Evolutionary conservation across 2,329 filamentous ascomycete species (phyloP).

Genomic region (Colletotrichum sojae): DNA sequence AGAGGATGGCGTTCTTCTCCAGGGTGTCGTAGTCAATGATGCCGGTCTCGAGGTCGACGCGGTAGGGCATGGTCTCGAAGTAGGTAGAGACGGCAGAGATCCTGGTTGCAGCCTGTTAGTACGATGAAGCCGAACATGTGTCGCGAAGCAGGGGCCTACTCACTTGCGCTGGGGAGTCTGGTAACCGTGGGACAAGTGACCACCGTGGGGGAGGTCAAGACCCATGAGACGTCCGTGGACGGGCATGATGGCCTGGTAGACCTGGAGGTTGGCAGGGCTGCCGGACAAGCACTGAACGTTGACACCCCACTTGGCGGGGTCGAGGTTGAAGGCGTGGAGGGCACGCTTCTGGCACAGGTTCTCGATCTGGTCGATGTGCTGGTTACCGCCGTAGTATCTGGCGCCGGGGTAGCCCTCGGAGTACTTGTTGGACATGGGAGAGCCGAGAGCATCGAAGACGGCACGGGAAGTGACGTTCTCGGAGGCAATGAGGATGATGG

Average conservation of each 20-base stretch:
- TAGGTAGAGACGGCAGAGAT: slow-evolving; percentile 99
- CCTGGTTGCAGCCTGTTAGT: slow-evolving; percentile 53
- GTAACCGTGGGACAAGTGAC: slow-evolving; percentile 96
- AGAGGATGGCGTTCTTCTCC: slow-evolving; percentile 90
- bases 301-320: slow-evolving; percentile 94
- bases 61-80: slow-evolving; percentile 99
- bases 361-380: slow-evolving; percentile 98
- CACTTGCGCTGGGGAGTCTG: slow-evolving; percentile 94
- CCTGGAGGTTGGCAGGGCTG: slow-evolving; percentile 96
- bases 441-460: slow-evolving; percentile 97
- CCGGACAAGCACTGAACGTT: slow-evolving; percentile 97
- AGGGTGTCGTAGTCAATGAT: slow-evolving; percentile 97
- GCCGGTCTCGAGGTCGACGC: slow-evolving; percentile 88
- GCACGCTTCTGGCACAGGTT: slow-evolving; percentile 94
- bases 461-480: slow-evolving; percentile 99
- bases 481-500: slow-evolving; percentile 97
- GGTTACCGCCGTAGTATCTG: slow-evolving; percentile 98
- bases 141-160: slow-evolving; percentile 48
- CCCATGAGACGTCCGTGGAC: slow-evolving; percentile 98
- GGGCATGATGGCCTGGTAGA: slow-evolving; percentile 97
- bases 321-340: slow-evolving; percentile 89
- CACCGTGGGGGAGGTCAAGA: slow-evolving; percentile 92
- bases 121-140: too few relatives aligned
- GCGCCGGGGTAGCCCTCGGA: slow-evolving; percentile 98
- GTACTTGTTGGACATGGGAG: slow-evolving; percentile 99